Conservation (phyloP, 1,284 basidiomycete genomes). For the Malassezia furfur region DNA sequence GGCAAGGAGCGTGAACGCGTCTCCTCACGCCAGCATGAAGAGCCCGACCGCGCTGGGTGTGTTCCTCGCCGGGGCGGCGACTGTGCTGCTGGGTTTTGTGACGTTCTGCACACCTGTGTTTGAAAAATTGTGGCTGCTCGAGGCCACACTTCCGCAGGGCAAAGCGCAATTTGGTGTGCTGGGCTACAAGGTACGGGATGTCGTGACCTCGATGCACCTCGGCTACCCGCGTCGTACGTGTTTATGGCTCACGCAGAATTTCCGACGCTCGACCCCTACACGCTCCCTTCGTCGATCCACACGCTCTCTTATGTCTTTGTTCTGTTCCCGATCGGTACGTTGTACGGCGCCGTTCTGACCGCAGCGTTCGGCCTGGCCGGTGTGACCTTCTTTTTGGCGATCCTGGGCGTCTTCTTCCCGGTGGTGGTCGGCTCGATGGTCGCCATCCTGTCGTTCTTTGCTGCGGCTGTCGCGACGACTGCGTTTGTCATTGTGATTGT, state of each 20-base stretch:
- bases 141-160: not conserved
- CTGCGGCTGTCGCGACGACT: not conserved
- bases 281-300: not conserved
- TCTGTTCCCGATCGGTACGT: constrained; percentile 12
- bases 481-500: constrained; percentile 13
- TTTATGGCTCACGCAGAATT: not conserved
- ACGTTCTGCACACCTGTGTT: constrained; percentile 13
- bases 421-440: not conserved
- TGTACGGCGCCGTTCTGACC: no score
- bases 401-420: not conserved
- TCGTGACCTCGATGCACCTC: not conserved
- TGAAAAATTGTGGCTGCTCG: constrained; percentile 3
- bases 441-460: not conserved
- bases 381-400: not conserved
- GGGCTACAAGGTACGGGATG: constrained; percentile 5
- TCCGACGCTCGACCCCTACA: not conserved
- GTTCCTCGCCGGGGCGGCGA: constrained; percentile 4
- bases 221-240: constrained; percentile 6
- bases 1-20: not conserved
- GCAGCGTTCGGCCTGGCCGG: constrained; percentile 8
- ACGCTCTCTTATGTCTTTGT: constrained; percentile 11
- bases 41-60: not conserved
- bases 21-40: not conserved
- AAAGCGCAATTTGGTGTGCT: constrained; percentile 2
- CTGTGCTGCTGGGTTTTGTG: constrained; percentile 11